Base-by-base conservation (phyloP, 192 early-diverging fungal species). In the Lunasporangiospora selenospora region DNA sequence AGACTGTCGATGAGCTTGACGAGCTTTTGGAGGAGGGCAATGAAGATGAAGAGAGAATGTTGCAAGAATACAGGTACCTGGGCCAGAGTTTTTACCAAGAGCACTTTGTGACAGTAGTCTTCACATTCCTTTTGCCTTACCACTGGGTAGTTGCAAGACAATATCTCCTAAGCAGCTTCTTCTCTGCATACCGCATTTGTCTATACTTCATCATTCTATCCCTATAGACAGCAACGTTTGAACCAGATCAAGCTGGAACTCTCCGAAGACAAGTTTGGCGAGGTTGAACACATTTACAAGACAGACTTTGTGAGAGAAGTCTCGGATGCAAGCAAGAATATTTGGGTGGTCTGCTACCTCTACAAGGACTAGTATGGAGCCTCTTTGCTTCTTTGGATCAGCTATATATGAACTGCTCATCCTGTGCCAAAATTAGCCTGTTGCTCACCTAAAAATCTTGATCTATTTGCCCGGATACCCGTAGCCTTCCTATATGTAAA, bases 251-350 rank as follows among this genome's bases (percentile, higher is more conserved):
- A 92, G 46, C 82, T 87, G 32, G 78, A 84, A 45, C 77, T 85
- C 12, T 71, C 77, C 18, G 82, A 85, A 38, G 93, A 92, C 71
- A 92, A 89, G 55, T 99, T 85, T 77, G 97, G 97, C 34, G 81
- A 88, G 32, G 86, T 98, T 6, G 62, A 67, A 6, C 87, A 95
- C 36, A 97, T 99, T 23, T 93, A 92, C 2, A 94, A 98, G 81
- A 92, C 97, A 0, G 94, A 99, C 52, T 99, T 93, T 75, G 77
- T 88, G 37, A 67, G 64, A 33, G 89, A 96, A 76, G 95, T 99
- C 2, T 94, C 95, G 4, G 93, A 95, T 24, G 93, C 94, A 11
- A 93, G 90, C 81, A 88, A 88, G 54, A 80, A 88, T n/a, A 76
- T 77, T 29, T 75, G 79, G 67, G 82, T 87, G 0, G 77, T 87